Conservation (phyloP, 2,329 filamentous ascomycete species). For the Alternaria arbusti region DNA sequence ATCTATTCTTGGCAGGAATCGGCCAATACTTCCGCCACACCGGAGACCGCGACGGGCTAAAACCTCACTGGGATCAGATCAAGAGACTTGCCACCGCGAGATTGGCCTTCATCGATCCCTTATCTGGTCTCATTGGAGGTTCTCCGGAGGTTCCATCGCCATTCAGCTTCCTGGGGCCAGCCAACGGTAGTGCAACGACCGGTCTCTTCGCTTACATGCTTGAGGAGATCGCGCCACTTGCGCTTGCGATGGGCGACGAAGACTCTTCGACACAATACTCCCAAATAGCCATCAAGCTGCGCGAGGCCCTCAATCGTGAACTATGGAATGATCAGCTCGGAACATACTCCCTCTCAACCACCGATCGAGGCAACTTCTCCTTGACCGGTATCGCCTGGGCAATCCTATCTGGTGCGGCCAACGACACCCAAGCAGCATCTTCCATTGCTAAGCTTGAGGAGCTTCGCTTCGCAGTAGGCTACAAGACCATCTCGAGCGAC, state of each 20-base stretch:
- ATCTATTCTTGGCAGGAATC: not conserved
- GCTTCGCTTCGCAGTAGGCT: not conserved
- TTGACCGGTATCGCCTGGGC: conserved; percentile 43
- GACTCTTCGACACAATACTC: not conserved
- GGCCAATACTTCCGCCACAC: conserved; percentile 2
- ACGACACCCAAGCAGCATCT: conserved; percentile 34
- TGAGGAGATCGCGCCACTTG: not conserved
- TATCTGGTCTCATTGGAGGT: not conserved
- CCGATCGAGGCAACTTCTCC: conserved; percentile 39
- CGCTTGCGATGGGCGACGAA: not conserved
- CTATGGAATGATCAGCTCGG: conserved; percentile 45
- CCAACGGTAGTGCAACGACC: not conserved
- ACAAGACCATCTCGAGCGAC: conserved; percentile 9
- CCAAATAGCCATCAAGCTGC: not conserved
- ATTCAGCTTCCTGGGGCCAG: not conserved
- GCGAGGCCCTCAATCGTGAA: conserved; percentile 1
- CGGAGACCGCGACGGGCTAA: not conserved
- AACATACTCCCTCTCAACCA: conserved; percentile 39
- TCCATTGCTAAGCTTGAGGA: conserved; percentile 38
- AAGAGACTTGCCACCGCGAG: not conserved
- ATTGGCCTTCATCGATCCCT: not conserved
- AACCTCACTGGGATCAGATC: not conserved
- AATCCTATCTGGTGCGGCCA: conserved; percentile 45
- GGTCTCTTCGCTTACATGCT: not conserved
- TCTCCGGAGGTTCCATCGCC: not conserved